These are phyloP conservation scores for Apiospora malaysiana DNA, from an alignment of 2,329 filamentous ascomycete species.

Conservation along the genomic window DNA sequence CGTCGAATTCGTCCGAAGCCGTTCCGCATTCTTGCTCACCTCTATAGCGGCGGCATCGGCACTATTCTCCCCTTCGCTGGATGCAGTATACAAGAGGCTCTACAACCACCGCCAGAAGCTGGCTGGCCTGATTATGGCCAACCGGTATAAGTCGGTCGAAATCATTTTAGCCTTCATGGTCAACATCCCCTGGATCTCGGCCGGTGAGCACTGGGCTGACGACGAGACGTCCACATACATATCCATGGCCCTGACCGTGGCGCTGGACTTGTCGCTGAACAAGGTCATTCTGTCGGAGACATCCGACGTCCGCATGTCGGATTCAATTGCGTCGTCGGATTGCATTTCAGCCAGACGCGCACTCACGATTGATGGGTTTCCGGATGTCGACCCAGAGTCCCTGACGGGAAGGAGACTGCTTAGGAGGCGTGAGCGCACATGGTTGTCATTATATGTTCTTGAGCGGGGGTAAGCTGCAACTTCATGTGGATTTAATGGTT, in stretches of 20 bases:
- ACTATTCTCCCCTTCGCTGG: slow-evolving; percentile 68
- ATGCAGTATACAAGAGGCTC: slow-evolving; percentile 68
- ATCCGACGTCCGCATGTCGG: slow-evolving; percentile 44
- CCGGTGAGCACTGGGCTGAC: slow-evolving; percentile 70
- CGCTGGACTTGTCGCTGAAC: slow-evolving; percentile 72
- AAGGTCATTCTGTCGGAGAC: slow-evolving; percentile 68
- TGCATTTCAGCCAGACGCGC: slow-evolving; percentile 72
- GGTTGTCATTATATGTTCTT: slow-evolving; percentile 75
- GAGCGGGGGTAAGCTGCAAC: slow-evolving; percentile 62
- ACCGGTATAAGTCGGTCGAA: slow-evolving; percentile 72
- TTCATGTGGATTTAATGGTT: background rate
- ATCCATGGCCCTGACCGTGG: slow-evolving; percentile 71
- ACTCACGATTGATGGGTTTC: slow-evolving; percentile 71
- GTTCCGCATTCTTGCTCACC: slow-evolving; percentile 74
- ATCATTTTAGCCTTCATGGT: slow-evolving; percentile 78
- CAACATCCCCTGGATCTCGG: slow-evolving; percentile 78
- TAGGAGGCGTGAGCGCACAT: slow-evolving; percentile 69
- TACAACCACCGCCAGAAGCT: slow-evolving; percentile 68
- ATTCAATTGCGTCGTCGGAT: slow-evolving; percentile 65
- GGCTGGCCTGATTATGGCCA: slow-evolving; percentile 65
- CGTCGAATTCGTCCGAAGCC: slow-evolving; percentile 66
- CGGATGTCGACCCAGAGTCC: slow-evolving; percentile 65
- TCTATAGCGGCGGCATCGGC: slow-evolving; percentile 73
- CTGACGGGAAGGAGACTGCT: slow-evolving; percentile 66
- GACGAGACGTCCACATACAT: slow-evolving; percentile 77